A percentile compares a stretch with the other conserved stretches of the same genome.
phyloP scores from a whole-genome alignment of 192 early-diverging fungal genomes.

The Coemansia sp. region DNA sequence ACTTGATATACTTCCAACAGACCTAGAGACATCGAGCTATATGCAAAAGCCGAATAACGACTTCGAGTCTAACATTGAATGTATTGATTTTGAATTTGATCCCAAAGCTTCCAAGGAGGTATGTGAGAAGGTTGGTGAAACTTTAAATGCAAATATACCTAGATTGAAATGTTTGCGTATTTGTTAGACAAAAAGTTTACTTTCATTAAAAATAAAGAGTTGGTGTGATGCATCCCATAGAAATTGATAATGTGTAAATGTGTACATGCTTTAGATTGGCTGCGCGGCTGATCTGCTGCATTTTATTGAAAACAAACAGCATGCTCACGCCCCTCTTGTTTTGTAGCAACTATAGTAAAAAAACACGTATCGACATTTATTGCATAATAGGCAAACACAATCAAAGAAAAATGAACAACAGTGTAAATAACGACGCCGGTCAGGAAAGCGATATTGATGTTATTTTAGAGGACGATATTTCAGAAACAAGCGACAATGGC shows the following conservation, averaged over 20 bases:
- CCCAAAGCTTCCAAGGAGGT: not conserved
- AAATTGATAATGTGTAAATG: not conserved
- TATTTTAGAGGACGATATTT: constrained; percentile 43
- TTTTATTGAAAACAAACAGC: not conserved
- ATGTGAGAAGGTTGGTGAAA: not conserved
- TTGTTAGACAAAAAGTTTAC: not conserved
- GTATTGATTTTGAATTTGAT: not conserved
- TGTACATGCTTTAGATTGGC: too few relatives aligned
- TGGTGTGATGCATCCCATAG: not conserved
- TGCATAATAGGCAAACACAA: not conserved
- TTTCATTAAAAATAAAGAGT: too few relatives aligned
- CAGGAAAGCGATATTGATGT: constrained; percentile 49
- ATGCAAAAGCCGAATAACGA: not conserved
- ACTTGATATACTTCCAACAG: not conserved
- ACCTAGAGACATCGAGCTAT: not conserved
- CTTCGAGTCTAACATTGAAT: not conserved
- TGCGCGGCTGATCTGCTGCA: not conserved
- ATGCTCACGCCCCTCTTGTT: not conserved
- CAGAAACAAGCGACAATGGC: constrained; percentile 23
- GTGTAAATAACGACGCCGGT: constrained; percentile 25
- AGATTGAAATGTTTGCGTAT: not conserved
- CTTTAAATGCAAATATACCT: not conserved
- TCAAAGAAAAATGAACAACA: constrained; percentile 11
- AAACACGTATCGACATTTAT: not conserved
- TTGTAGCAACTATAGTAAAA: not conserved